A percentile compares a stretch with the other conserved stretches of the same genome.
Conservation (phyloP, 2,329 filamentous ascomycete species). For the Penicillium janthinellum region DNA sequence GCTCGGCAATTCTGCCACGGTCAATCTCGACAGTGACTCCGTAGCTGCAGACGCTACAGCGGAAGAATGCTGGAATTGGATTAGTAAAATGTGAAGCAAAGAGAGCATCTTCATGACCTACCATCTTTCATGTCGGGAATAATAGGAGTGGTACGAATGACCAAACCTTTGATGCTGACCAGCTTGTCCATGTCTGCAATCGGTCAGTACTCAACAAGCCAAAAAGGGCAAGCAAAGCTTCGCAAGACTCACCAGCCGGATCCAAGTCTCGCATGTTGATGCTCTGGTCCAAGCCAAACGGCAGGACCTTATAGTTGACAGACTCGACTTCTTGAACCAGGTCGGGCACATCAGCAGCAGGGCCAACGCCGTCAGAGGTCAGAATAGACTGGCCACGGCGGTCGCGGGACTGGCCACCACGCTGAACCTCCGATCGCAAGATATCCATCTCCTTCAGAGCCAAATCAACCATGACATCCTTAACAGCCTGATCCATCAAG, state of each 20-base stretch:
- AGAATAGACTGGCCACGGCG: conserved; percentile 28
- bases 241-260: conserved; percentile 65
- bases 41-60: conserved; percentile 89
- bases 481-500: conserved; percentile 91
- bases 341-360: conserved; percentile 62
- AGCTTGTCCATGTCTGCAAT: conserved; percentile 85
- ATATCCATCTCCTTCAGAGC: conserved; percentile 77
- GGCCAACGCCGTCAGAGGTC: conserved; percentile 23
- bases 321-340: conserved; percentile 74
- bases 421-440: conserved; percentile 58
- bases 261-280: conserved; percentile 94
- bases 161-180: conserved; percentile 90
- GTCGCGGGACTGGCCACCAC: conserved; percentile 33
- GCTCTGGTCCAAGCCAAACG: conserved; percentile 81
- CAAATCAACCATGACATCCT: conserved; percentile 89
- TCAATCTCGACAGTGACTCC: conserved; percentile 89
- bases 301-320: conserved; percentile 80
- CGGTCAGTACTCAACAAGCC: neutral
- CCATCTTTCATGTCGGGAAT: conserved; percentile 98
- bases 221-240: neutral
- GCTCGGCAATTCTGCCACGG: conserved; percentile 93
- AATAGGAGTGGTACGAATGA: conserved; percentile 92
- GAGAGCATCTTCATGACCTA: conserved; percentile 29
- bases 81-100: neutral
- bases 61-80: conserved; percentile 75